phyloP scores from a whole-genome alignment of 768 basidiomycete species.

The Boletus insuetus region DNA sequence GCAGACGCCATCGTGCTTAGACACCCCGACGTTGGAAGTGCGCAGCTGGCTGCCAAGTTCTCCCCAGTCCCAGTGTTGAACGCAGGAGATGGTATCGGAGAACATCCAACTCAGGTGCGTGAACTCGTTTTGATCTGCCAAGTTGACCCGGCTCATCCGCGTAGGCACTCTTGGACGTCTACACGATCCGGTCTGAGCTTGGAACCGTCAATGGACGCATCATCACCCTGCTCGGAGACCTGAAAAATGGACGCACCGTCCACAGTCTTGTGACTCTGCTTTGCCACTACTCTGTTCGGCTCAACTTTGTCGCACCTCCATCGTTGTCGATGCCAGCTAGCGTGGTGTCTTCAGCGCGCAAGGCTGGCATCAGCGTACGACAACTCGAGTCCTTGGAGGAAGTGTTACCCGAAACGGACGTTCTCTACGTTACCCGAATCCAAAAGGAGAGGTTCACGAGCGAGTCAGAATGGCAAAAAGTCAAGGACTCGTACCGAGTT shows the following conservation, averaged over 20 bases:
- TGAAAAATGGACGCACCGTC: constrained; percentile 97
- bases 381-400: constrained; percentile 90
- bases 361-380: constrained; percentile 74
- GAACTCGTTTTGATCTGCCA: neutral
- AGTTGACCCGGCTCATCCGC: constrained; percentile 4
- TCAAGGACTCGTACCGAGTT: constrained; percentile 90
- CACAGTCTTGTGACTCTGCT: constrained; percentile 93
- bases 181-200: constrained; percentile 95
- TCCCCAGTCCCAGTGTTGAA: constrained; percentile 96
- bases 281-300: constrained; percentile 85
- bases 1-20: constrained; percentile 92
- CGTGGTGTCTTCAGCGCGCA: constrained; percentile 80
- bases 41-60: constrained; percentile 94
- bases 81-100: constrained; percentile 95
- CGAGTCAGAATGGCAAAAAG: constrained; percentile 81
- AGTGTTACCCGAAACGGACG: constrained; percentile 89
- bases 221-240: constrained; percentile 88
- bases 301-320: constrained; percentile 93
- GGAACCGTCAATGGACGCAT: constrained; percentile 97
- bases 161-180: constrained; percentile 82
- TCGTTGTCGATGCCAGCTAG: constrained; percentile 85
- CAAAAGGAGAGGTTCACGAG: constrained; percentile 91
- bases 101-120: constrained; percentile 91
- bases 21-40: constrained; percentile 90
- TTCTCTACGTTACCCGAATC: constrained; percentile 93